Base-by-base conservation (phyloP, 345 rosid species). In the Hypericum perforatum region DNA sequence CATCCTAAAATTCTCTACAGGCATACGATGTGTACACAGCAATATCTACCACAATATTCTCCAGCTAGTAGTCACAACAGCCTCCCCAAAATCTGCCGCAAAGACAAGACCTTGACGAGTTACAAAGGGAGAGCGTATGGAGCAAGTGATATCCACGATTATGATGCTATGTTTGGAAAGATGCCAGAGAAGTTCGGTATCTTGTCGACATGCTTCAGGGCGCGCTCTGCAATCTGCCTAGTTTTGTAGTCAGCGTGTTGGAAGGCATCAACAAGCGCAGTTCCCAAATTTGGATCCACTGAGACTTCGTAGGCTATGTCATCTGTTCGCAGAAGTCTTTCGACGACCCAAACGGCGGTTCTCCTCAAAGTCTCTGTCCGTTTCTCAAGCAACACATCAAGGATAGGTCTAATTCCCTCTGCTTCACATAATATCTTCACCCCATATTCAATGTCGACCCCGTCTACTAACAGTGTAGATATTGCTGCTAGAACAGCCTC, bases 161-260 rank as follows among this genome's bases (percentile, higher is more conserved):
- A n/a, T n/a, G n/a, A 82, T 49, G 73, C 75, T 69, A 70, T 78
- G 64, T 74, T 81, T 11, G 90, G 51, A 66, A 85, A 85, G 65
- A 92, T 74, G 41, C 96, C 98, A 9, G 98, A 88, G 65, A 92
- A 92, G 67, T 88, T 85, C 11, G 98, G 96, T 53, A 92, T 82
- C 75, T 78, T 83, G 63, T 92, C 96, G 0, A 92, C 79, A 47
- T 85, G 98, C 69, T 63, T 85, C 61, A 92, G 71, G 37, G 96
- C 96, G 43, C 75, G 81, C 74, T 92, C 98, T 1, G 96, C 98
- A 11, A 82, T 76, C 77, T 92, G 98, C 37, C 78, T 63, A 0
- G 98, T 92, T 55, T 69, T 66, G 68, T 79, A 85, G 62, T 92
- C 95, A 0, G 82, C 98, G 63, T 85, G 82, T 58, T 92, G 96